A percentile compares a stretch with the other conserved stretches of the same genome.
Evolutionary conservation across 345 rosid species (phyloP).

Genomic region (Punica granatum): DNA sequence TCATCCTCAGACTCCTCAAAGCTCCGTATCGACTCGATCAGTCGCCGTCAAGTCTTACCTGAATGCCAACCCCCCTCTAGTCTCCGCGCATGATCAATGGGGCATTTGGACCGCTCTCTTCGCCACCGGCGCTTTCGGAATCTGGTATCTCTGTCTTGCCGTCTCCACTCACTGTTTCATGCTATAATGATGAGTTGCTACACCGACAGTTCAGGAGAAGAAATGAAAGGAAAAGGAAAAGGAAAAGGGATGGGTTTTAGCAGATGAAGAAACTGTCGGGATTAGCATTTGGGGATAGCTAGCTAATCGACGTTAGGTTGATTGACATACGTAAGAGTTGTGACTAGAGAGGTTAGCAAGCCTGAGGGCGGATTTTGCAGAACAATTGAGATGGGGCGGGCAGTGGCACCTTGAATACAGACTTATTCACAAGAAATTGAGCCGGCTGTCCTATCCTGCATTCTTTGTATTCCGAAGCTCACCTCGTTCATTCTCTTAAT

Average conservation of each 20-base stretch:
- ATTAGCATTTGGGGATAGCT: not conserved
- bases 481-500: not conserved
- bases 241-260: not conserved
- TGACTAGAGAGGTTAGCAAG: too few species aligned
- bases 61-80: constrained; percentile 33
- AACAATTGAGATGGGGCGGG: too few species aligned
- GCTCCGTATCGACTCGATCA: not conserved
- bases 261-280: not conserved
- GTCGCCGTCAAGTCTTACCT: constrained; percentile 20
- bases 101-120: constrained; percentile 71
- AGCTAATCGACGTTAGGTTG: not conserved
- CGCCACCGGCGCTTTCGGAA: constrained; percentile 77
- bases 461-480: not conserved
- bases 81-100: constrained; percentile 73
- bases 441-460: not conserved
- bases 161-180: not conserved
- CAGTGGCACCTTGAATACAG: too few species aligned
- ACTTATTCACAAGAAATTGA: not conserved
- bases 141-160: constrained; percentile 37
- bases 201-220: too few species aligned
- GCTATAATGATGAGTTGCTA: not conserved
- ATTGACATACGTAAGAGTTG: too few species aligned
- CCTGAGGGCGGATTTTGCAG: too few species aligned
- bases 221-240: not conserved
- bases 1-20: not conserved